Base-by-base conservation (phyloP, 202 grass and related monocot species). In the Miscanthus sacchariflorus region DNA sequence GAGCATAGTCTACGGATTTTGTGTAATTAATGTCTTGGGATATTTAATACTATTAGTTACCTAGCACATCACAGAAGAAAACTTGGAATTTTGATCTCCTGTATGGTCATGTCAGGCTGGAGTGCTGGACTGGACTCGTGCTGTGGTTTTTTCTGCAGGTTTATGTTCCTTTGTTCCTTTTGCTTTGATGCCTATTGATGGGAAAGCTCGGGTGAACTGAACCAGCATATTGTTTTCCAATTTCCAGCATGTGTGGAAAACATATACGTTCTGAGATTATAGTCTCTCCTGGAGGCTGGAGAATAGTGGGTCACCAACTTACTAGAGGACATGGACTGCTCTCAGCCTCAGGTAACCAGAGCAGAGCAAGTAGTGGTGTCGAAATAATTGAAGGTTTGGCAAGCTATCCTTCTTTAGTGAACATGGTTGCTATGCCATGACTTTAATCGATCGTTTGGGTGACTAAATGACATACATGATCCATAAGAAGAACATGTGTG, bases 81-180 rank as follows among this genome's bases (percentile, higher is more conserved):
- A 48, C 42, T 35, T 77, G 70, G 59, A 67, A 68, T 24, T 87
- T 23, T 76, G 63, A 77, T 87, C 80, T 48, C 18, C 4, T 81
- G 76, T 44, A 43, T 71, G 77, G 86, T 81, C 90, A 85, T 73
- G 72, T 91, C 82, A 85, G 21, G 35, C 5, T 68, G 70, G 77
- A 81, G 38, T 49, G 9, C 6, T 56, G 69, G 74, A 83, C 33
- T 73, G 18, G 52, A 56, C n/a, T 3, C 6, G 7, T 71, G 46
- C 46, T 76, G 15, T 74, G 67, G 58, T 59, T 35, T 5, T 19
- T 50, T 79, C 50, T 65, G 15, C 69, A 70, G 44, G 28, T 70
- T 72, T 30, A 19, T 79, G 76, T 63, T 18, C 38, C 11, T 68
- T 63, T 18, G 33, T 76, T 21, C 21, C 19, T 30, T 36, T 64